Base-by-base conservation (phyloP, 192 early-diverging fungal species). In the Backusella parvicylindrica region DNA sequence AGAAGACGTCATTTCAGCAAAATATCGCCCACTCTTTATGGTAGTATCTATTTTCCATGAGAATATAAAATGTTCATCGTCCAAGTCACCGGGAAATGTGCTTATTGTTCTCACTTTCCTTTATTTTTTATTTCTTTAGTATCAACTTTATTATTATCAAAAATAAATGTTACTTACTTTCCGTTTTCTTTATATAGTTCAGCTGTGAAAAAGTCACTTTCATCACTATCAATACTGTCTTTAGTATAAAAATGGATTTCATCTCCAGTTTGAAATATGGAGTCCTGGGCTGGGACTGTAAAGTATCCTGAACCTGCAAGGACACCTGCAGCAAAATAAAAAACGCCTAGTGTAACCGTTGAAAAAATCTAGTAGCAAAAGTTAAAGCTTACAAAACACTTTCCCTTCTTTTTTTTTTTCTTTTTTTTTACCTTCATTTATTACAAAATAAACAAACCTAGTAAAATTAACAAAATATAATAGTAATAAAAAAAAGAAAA, bases 81-180 rank as follows among this genome's bases (percentile, higher is more conserved):
- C 64, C 32, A 66, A 16, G 33, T 66, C 64, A 66, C 33, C 64
- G 4, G 53, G 23, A 60, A 60, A 60, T 23, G 53, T 60, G 13
- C 53, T 60, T 60, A 60, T 60, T 60, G 53, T 60, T 60, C 53
- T 60, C 53, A 60, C 53, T 60, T 60, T 60, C 53, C 53, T 53
- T 21, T 60, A 23, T 28, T 60, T 21, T 60, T 8, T 28, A 60
- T 28, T 28, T 50, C n/a, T 60, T 26, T 11, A 28, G 12, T 3
- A 60, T 60, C 23, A 21, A 8, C 6, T 50, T 21, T 12, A 23
- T 26, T 21, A 8, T 60, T 53, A 9, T 50, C 18, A 50, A 50
- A n/a, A 23, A 38, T 2, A 38, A 38, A 8, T 11, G 9, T 60
- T 60, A 60, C 53, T 60, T 60, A 60, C 53, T 60, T 60, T 60